These are phyloP conservation scores for Trypanosoma theileri DNA, from an alignment of 208 protist genomes.

Conservation along the genomic window DNA sequence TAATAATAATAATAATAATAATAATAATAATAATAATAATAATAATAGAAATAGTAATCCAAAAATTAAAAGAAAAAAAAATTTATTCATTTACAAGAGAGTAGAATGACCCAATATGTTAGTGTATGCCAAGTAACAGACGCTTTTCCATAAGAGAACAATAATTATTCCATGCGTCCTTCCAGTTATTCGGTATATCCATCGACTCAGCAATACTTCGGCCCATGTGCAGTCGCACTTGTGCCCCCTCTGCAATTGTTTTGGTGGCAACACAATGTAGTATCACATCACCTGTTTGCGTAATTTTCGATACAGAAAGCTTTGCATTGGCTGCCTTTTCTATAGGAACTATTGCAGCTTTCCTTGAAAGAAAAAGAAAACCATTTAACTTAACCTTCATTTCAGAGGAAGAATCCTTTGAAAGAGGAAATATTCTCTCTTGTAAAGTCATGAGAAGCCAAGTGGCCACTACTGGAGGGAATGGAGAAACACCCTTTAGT, in stretches of 20 bases:
- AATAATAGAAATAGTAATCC: background rate
- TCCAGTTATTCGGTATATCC: background rate
- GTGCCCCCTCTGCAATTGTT: conserved; percentile 5
- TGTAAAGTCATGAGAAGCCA: conserved; percentile 19
- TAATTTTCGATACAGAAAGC: conserved; percentile 5
- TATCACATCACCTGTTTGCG: conserved; percentile 1
- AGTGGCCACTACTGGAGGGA: background rate
- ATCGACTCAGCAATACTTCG: conserved; percentile 1
- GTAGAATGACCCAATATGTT: too few relatives aligned
- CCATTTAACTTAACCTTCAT: background rate
- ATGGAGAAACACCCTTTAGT: background rate
- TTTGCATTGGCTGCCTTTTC: conserved; percentile 10
- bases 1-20: too few relatives aligned
- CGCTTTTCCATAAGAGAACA: conserved; percentile 2
- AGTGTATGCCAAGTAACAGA: background rate
- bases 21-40: background rate
- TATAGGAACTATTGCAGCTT: conserved; percentile 16
- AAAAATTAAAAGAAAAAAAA: background rate
- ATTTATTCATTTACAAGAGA: background rate
- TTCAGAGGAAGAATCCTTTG: background rate
- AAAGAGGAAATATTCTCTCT: background rate
- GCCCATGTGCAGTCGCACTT: conserved; percentile 21
- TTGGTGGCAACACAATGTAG: conserved; percentile 6
- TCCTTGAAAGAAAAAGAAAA: conserved; percentile 11
- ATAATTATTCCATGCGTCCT: conserved; percentile 6